These are phyloP conservation scores for Penicillium aurantiogriseum DNA, from an alignment of 2,329 filamentous ascomycete species.

Conservation along the genomic window DNA sequence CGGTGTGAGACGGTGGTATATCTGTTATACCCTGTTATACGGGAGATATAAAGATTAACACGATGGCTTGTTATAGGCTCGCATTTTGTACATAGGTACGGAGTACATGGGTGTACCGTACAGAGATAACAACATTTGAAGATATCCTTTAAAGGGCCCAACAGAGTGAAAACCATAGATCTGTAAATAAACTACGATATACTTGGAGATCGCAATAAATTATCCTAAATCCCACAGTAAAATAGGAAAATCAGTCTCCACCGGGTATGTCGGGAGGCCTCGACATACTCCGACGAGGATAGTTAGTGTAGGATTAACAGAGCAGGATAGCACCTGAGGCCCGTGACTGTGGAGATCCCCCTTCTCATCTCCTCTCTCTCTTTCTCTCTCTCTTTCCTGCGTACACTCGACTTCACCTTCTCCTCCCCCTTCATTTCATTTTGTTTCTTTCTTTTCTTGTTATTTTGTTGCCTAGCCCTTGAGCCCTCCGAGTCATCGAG, in stretches of 20 bases:
- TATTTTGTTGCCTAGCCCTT: conserved; percentile 13
- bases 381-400: conserved; percentile 5
- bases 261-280: conserved; percentile 21
- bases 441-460: conserved; percentile 5
- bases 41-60: not conserved
- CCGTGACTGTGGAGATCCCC: conserved; percentile 19
- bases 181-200: not conserved
- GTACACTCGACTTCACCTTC: not conserved
- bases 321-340: not conserved
- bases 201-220: not conserved
- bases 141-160: not conserved
- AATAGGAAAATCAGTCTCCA: conserved; percentile 18
- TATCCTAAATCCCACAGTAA: conserved; percentile 3
- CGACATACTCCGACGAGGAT: conserved; percentile 15
- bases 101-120: not conserved
- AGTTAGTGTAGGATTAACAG: not conserved
- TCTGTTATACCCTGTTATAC: not conserved
- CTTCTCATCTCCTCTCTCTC: conserved; percentile 13
- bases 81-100: not conserved
- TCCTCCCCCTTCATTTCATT: not conserved
- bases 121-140: not conserved
- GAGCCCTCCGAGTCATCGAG: not conserved
- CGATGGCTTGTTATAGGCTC: not conserved
- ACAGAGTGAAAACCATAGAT: not conserved
- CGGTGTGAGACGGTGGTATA: too few relatives aligned